Base-by-base conservation (phyloP, 768 basidiomycete species). In the Leccinum longicurvipes region DNA sequence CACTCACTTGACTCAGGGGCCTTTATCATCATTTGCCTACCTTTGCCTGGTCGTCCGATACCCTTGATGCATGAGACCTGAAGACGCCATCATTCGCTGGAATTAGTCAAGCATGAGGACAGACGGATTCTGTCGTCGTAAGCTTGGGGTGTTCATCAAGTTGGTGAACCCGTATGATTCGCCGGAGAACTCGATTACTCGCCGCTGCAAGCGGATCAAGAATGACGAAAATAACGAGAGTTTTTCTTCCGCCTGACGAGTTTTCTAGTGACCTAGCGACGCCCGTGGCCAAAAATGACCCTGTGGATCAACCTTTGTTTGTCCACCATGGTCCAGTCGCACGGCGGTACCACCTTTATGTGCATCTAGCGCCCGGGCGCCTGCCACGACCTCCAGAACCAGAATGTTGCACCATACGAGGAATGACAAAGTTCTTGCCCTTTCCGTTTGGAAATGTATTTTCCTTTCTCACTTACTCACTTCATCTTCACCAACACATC, bases 21-120 rank as follows among this genome's bases (percentile, higher is more conserved):
- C n/a, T 29, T 57, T 14, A 52, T 73, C 31, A 62, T 71, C 28
- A 69, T 67, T 36, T 63, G 65, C 3, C 48, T 71, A 10, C 61
- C 64, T 47, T 63, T 66, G 9, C 71, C 64, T 3, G 45, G 51
- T 44, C 61, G 60, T 17, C 61, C 60, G 3, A 41, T 68, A 25
- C 5, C 45, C 12, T 5, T 52, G n/a, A n/a, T n/a, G n/a, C n/a
- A n/a, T n/a, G 29, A 64, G 57, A 5, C 58, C 51, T 3, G 62
- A 67, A 39, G 59, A 63, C 17, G 51, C 44, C 32, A 44, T 54
- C 36, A 58, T 66, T 27, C 61, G 56, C 21, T 63, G 56, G 62
- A n/a, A 57, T 50, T 70, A 61, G 63, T 64, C 63, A 10, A 55
- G 57, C 3, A 41, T 32, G 32, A 61, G n/a, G 27, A 65, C 67